A percentile compares a stretch with the other conserved stretches of the same genome.
Evolutionary conservation across 2,329 filamentous ascomycete genomes (phyloP).

Genomic region (Dactylonectria estremocensis): DNA sequence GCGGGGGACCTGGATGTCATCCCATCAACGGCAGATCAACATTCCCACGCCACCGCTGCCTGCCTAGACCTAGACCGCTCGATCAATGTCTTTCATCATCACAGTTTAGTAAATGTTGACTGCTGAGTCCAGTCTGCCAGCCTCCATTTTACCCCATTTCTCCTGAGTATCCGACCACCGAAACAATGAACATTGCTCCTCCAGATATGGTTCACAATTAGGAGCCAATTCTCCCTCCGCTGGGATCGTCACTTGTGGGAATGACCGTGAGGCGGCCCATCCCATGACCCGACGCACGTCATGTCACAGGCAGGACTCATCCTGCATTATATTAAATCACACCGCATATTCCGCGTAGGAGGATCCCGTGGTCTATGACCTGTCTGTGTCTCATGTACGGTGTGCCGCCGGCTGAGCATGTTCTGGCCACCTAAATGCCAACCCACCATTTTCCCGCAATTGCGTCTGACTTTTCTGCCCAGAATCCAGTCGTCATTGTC

Average conservation of each 20-base stretch:
- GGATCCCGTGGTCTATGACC: background rate
- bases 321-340: constrained; percentile 21
- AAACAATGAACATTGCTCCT: background rate
- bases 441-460: background rate
- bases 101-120: background rate
- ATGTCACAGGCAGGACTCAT: constrained; percentile 19
- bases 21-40: constrained; percentile 34
- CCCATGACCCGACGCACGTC: constrained; percentile 20
- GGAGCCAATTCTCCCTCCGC: constrained; percentile 7
- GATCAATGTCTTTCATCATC: background rate
- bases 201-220: constrained; percentile 10
- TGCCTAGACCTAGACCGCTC: constrained; percentile 20
- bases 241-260: background rate
- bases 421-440: background rate
- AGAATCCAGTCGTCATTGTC: too few relatives aligned
- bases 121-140: background rate
- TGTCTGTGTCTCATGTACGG: background rate
- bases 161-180: background rate
- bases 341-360: constrained; percentile 29
- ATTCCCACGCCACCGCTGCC: constrained; percentile 22
- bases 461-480: too few relatives aligned
- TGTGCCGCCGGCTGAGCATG: constrained; percentile 1
- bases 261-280: background rate
- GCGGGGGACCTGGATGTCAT: constrained; percentile 38
- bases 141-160: background rate